Conservation (phyloP, 148 eudicot genomes). For the Hydrangea macrophylla region DNA sequence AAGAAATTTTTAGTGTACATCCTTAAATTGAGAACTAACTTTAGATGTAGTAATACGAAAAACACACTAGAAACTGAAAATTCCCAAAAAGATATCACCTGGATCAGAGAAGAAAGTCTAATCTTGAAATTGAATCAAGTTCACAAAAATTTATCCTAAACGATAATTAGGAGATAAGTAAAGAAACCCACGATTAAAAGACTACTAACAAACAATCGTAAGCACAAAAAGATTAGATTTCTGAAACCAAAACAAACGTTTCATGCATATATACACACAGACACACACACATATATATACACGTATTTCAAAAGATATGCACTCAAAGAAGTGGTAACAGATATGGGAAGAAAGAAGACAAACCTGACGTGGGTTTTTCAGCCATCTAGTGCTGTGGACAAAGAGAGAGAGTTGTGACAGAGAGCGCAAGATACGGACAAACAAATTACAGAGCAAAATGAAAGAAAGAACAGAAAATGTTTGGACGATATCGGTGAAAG, state of each 20-base stretch:
- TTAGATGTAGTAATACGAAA: not conserved
- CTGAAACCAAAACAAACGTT: not conserved
- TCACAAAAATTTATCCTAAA: not conserved
- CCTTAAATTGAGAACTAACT: not conserved
- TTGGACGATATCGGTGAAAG: not conserved
- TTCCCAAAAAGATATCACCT: not conserved
- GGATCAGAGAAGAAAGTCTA: constrained; percentile 6
- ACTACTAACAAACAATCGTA: not conserved
- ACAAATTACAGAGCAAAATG: not conserved
- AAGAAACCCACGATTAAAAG: not conserved
- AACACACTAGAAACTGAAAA: not conserved
- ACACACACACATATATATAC: not conserved
- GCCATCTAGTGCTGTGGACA: constrained; percentile 29
- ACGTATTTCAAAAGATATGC: too few relatives aligned
- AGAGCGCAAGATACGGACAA: not conserved
- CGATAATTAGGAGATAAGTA: not conserved
- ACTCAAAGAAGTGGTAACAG: not conserved
- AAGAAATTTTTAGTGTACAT: not conserved
- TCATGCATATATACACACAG: not conserved
- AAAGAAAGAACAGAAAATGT: not conserved
- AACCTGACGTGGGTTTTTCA: constrained; percentile 43
- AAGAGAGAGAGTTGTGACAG: not conserved
- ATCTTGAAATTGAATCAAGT: not conserved
- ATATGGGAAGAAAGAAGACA: not conserved
- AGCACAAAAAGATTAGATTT: not conserved